Base-by-base conservation (phyloP, 2,329 filamentous ascomycete species). In the Cordyceps javanica region DNA sequence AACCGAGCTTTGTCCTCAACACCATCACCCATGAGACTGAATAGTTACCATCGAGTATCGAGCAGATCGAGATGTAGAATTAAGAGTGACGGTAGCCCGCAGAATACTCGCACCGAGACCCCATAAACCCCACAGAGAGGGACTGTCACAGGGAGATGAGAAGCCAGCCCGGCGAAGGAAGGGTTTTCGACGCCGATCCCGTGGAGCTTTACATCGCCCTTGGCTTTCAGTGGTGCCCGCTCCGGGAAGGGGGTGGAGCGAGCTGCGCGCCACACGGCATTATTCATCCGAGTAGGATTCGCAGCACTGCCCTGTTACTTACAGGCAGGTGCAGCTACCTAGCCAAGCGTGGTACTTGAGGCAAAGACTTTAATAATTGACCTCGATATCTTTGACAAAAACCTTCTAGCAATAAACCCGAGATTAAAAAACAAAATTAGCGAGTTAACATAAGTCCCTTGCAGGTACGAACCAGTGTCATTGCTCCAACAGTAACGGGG, bases 191-290 rank as follows among this genome's bases (percentile, higher is more conserved):
- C 5, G 42, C 23, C 52, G 32, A 48, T 55, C 32, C 36, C 30
- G 39, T 48, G 39, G 39, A 9, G 28, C 5, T 11, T 6, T 32
- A 19, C 32, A 48, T 48, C 34, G 25, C 25, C n/a, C 44, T 49
- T 14, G 42, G n/a, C n/a, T 14, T 45, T 49, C 44, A 56, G 45
- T 56, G 54, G 54, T 56, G 45, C 53, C 54, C 54, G 54, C 54
- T 41, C 26, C 2, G 39, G 38, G 39, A 28, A 13, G 16, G 28
- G 34, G 55, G 44, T 44, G 45, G 46, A 46, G 55, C 13, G 38
- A 36, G 25, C 4, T 36, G 38, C 28, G 32, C 46, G 55, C 55
- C 55, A 58, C 55, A 34, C 55, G 55, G 55, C 55, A 58, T 38
- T 13, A 11, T 39, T 19, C 13, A 53, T 52, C 55, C 55, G 55